Base-by-base conservation (phyloP, 345 rosid genomes). In the Hirschfeldia incana region DNA sequence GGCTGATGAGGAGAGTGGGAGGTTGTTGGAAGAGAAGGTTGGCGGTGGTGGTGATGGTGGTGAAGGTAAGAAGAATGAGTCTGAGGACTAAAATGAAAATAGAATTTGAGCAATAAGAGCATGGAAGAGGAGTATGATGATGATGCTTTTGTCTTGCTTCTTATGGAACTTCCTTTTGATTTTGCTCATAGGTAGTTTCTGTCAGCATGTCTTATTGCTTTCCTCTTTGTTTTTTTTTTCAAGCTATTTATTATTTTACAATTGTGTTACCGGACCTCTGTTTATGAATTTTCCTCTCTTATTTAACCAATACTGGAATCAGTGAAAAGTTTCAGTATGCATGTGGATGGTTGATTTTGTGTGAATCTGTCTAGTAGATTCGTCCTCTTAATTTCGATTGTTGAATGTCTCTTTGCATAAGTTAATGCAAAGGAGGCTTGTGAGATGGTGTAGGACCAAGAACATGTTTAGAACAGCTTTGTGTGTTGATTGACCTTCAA, bases 1-100 rank as follows among this genome's bases (percentile, higher is more conserved):
- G 64, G 88, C 70, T 1, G 97, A 94, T 44, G 97, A 94, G 64
- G 98, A 92, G 84, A 82, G 88, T 0, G 97, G 97, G 53, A 82
- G 85, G 70, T 82, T 94, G 89, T 67, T 94, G 85, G 92, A 88
- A 80, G 87, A 83, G 80, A 89, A 93, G 64, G 87, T 83, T 65
- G 87, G 86, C 1, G 57, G 53, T 44, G 53, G 9, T 36, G 32
- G 37, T 34, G 37, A 9, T 37, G 94, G 86, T 36, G 94, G 81
- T 10, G 80, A 69, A 28, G 87, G 81, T 44, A 92, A 85, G 93
- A 94, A 87, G 85, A 85, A 72, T 44, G 97, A 91, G 69, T 82
- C 97, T 88, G 85, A 67, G 62, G 81, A 69, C 10, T 74, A 42
- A 69, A 2, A 6, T 27, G 29, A 62, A 49, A 7, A 49, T 17